Conservation (phyloP, 176 grass and related monocot genomes). For the Coix lacrymajobi region DNA sequence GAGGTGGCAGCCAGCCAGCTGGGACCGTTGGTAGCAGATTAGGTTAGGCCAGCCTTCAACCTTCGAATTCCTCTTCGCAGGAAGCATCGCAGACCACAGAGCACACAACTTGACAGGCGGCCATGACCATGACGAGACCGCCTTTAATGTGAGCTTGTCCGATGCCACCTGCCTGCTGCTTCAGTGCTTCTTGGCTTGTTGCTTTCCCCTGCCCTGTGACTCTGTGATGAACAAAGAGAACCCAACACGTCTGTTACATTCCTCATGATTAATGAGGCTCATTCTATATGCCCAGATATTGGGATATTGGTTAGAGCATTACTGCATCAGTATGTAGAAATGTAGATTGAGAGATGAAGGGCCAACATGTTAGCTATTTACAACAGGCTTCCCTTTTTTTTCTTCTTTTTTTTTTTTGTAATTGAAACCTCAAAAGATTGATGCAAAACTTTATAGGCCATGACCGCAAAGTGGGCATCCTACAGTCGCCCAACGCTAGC, state of each 20-base stretch:
- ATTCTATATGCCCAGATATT: background rate
- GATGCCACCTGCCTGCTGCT: background rate
- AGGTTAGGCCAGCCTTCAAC: background rate
- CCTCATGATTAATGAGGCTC: background rate
- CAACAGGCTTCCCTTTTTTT: background rate
- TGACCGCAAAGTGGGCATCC: background rate
- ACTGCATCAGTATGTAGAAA: background rate
- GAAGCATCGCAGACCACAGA: background rate
- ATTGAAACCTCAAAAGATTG: background rate
- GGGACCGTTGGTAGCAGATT: too few relatives aligned
- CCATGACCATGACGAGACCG: background rate
- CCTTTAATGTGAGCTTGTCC: slow-evolving; percentile 4
- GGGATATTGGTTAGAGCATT: background rate
- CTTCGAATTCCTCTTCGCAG: background rate
- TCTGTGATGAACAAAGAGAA: background rate
- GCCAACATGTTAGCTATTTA: background rate
- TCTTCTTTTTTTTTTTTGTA: background rate
- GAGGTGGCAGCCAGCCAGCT: too few relatives aligned
- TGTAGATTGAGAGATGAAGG: background rate
- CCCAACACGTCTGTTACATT: slow-evolving; percentile 8
- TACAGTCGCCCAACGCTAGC: background rate
- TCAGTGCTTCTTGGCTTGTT: background rate
- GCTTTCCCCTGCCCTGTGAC: background rate
- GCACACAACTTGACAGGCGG: too few relatives aligned
- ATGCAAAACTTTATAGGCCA: background rate